Evolutionary conservation across 176 grass and related monocot species (phyloP), one percentile per base, ranked within the genome.

Genomic region (Juncus inflexus): DNA sequence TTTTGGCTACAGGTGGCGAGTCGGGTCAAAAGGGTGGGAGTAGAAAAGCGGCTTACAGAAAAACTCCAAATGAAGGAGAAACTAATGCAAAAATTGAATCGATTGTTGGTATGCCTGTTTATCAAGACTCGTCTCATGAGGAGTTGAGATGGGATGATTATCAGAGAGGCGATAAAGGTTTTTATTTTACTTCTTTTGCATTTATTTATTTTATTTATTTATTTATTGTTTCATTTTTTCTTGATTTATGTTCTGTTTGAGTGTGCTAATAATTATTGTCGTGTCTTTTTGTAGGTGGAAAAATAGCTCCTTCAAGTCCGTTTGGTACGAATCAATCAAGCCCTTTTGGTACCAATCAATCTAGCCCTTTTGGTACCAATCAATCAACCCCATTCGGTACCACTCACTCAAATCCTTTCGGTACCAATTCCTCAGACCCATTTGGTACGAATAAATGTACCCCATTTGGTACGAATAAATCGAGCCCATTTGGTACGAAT

Each of bases 151-250:
- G 55, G 54, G 3, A 52, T 0, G 38, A 71, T 16, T 59, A 42
- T 59, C 67, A 58, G 37, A 6, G 40, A 42, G 42, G 67, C 35
- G 67, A 58, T 19, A 71, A 43, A 71, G 67, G 67, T 71, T 40
- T 11, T 14, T 12, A 19, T 16, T 42, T 7, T 6, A 15, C 52
- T 57, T 7, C 39, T 19, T 59, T 56, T 55, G 19, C 19, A 28
- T 28, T 28, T 28, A 28, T 28, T 28, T n/a, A n/a, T n/a, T n/a
- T n/a, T n/a, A n/a, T n/a, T 28, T 28, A 28, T 28, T 28, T 28
- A 28, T 28, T 28, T 0, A 1, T 28, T 28, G 19, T 28, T 28
- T 28, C 19, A 28, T 28, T 28, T 61, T 10, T 39, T 4, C 28
- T 61, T 61, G 1, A 61, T 3, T 4, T 37, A 38, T 61, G 10